Evolutionary conservation across 768 basidiomycete species (phyloP).

Genomic region (Agrocybe chaxingu): DNA sequence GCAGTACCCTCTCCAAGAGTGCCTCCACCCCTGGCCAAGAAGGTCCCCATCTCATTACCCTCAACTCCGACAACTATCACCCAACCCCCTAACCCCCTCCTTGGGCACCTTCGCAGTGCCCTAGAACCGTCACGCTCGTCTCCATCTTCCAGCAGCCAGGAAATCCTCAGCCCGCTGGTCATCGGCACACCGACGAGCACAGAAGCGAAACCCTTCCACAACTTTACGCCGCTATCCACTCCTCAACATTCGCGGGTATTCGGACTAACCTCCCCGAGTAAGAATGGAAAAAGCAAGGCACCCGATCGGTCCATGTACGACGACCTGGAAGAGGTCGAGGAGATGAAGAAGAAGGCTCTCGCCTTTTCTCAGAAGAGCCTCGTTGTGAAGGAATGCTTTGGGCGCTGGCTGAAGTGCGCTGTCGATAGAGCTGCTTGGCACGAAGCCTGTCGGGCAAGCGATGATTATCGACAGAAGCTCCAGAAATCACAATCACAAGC

Average conservation of each 20-base stretch:
- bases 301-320: constrained; percentile 26
- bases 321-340: constrained; percentile 27
- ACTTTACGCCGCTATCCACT: constrained; percentile 23
- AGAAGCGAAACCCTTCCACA: constrained; percentile 22
- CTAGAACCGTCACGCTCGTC: constrained; percentile 17
- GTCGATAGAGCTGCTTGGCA: constrained; percentile 50
- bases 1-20: constrained; percentile 24
- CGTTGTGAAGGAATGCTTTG: constrained; percentile 39
- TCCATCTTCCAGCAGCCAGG: constrained; percentile 22
- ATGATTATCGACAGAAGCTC: constrained; percentile 57
- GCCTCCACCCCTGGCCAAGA: constrained; percentile 37
- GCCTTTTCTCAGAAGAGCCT: constrained; percentile 37
- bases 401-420: constrained; percentile 43
- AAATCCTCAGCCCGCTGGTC: constrained; percentile 41
- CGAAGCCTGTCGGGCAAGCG: constrained; percentile 59
- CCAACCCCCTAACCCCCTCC: constrained; percentile 27
- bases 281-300: constrained; percentile 27
- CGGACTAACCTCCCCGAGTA: constrained; percentile 6
- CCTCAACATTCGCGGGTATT: constrained; percentile 15
- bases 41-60: constrained; percentile 44
- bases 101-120: constrained; percentile 27
- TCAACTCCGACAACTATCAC: constrained; percentile 36
- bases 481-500: constrained; percentile 7
- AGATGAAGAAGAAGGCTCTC: constrained; percentile 38
- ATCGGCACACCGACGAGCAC: constrained; percentile 31